Percentiles rank a stretch among this genome's conserved stretches.
These are phyloP conservation scores for Glycine soja DNA, from an alignment of 306 rosid species.

Conservation along the genomic window DNA sequence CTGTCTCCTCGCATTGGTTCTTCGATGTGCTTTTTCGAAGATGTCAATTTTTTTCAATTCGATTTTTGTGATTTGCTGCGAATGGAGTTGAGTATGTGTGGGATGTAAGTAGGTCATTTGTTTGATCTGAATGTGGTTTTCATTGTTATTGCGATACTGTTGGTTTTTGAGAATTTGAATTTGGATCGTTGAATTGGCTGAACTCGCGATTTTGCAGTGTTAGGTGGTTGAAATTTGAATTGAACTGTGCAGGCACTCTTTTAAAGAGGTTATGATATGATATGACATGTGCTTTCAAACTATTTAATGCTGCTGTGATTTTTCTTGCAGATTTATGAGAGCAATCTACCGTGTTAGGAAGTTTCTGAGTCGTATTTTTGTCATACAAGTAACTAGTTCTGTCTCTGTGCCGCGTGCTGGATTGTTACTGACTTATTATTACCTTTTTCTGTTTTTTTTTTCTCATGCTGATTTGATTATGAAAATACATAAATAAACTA, in stretches of 20 bases:
- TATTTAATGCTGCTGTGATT: neutral
- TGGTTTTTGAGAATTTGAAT: neutral
- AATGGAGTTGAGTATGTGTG: constrained; percentile 40
- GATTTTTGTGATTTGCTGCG: constrained; percentile 42
- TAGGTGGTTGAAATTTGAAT: neutral
- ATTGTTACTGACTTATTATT: constrained; percentile 6
- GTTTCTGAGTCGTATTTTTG: constrained; percentile 23
- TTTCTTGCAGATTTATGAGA: constrained; percentile 4
- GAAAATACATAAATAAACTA: constrained; percentile 9
- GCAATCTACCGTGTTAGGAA: constrained; percentile 12
- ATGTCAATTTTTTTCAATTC: neutral
- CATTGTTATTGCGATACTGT: neutral
- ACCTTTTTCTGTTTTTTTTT: constrained; percentile 23
- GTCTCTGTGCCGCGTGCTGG: neutral
- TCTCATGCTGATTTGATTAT: constrained; percentile 8
- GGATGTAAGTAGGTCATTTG: constrained; percentile 29
- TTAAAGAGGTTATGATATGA: neutral
- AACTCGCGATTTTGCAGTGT: neutral
- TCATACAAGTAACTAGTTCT: constrained; percentile 29
- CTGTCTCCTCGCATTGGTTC: constrained; percentile 20
- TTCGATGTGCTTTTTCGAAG: neutral
- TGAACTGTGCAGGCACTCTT: constrained; percentile 14
- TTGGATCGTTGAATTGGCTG: constrained; percentile 35
- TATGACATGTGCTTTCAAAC: neutral
- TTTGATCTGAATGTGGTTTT: constrained; percentile 48